Evolutionary conservation across 495 filamentous ascomycete species (phyloP).

Genomic region (Trichoderma reesei): DNA sequence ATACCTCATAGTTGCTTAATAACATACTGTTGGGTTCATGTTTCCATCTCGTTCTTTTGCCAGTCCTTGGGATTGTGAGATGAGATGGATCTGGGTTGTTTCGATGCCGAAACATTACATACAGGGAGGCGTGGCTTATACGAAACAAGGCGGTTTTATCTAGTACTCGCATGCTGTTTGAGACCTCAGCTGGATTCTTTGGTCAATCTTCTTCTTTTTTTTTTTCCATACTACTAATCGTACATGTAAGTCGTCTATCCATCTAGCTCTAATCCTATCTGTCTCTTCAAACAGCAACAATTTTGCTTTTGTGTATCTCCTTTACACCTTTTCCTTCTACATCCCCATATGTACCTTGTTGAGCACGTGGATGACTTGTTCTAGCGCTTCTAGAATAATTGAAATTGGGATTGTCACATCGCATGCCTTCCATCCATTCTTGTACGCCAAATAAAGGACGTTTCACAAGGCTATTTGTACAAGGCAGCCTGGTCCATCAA

Average conservation of each 20-base stretch:
- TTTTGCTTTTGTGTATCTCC: constrained; percentile 2
- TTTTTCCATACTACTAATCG: no score
- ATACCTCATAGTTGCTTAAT: no score
- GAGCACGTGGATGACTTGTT: background rate
- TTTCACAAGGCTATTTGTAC: background rate
- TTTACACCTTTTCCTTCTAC: background rate
- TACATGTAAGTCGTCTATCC: constrained; percentile 1
- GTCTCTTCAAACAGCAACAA: background rate
- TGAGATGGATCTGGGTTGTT: background rate
- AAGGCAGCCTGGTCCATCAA: background rate
- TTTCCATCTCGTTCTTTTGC: no score
- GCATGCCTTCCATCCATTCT: background rate
- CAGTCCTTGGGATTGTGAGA: background rate
- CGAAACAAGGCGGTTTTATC: background rate
- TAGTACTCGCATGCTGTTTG: no score
- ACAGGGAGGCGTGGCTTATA: background rate
- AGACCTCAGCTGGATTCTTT: no score
- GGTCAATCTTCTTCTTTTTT: no score
- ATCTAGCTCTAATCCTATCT: background rate
- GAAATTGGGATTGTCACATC: background rate
- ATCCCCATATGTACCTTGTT: background rate
- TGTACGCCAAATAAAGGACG: background rate
- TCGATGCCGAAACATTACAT: background rate
- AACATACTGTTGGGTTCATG: no score
- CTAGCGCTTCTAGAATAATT: background rate